phyloP scores from a whole-genome alignment of 2,329 filamentous ascomycete species.

The Exophiala sideris region DNA sequence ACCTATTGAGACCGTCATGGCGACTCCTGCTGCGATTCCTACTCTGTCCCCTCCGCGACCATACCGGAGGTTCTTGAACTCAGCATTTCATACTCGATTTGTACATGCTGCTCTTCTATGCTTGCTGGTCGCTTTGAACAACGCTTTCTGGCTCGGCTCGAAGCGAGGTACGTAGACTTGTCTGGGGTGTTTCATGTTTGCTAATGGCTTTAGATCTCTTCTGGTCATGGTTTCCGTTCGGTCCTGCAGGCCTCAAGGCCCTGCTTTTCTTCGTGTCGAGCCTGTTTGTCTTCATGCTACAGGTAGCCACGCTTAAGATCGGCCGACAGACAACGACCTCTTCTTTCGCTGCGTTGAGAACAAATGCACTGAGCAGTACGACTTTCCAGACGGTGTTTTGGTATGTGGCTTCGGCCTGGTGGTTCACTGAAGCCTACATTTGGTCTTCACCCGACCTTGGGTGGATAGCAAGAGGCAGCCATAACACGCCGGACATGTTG shows the following conservation, averaged over 20 bases:
- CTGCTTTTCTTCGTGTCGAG: constrained; percentile 71
- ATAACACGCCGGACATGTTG: constrained; percentile 57
- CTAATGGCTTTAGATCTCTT: constrained; percentile 53
- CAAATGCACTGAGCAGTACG: constrained; percentile 55
- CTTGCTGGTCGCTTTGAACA: constrained; percentile 67
- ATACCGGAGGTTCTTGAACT: constrained; percentile 89
- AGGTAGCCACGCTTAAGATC: constrained; percentile 78
- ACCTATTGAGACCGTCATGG: constrained; percentile 4
- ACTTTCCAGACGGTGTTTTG: constrained; percentile 69
- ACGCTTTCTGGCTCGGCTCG: constrained; percentile 66
- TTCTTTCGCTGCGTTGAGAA: constrained; percentile 61
- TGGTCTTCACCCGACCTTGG: constrained; percentile 67
- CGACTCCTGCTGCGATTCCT: constrained; percentile 8
- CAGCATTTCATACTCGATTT: constrained; percentile 82
- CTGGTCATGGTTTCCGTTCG: constrained; percentile 84
- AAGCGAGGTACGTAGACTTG: constrained; percentile 46
- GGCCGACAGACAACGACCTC: constrained; percentile 69
- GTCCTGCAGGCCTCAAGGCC: constrained; percentile 69
- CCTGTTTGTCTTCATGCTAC: constrained; percentile 76
- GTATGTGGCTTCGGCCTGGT: constrained; percentile 72
- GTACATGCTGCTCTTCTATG: constrained; percentile 70
- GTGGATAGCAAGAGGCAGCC: constrained; percentile 67
- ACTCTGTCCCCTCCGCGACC: constrained; percentile 33
- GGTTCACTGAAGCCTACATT: constrained; percentile 78
- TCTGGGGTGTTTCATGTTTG: neutral